Percentiles rank a stretch among this genome's conserved stretches.
Evolutionary conservation across 179 eudicot genomes (phyloP).

Genomic region (Patellifolia procumbens): DNA sequence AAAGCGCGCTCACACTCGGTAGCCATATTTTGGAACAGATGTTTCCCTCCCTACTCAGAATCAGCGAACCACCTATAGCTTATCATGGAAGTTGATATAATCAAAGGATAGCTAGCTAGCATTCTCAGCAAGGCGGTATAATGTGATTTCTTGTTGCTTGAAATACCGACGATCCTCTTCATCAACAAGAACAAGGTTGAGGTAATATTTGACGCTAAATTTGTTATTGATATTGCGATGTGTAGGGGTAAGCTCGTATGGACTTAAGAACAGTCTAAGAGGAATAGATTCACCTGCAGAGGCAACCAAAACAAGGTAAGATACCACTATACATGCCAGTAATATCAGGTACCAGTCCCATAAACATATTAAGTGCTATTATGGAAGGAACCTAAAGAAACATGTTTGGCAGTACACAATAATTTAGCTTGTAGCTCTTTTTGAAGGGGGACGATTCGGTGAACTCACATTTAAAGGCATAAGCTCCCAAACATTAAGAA

Average conservation of each 20-base stretch:
- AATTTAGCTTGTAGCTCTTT: no score
- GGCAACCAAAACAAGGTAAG: slow-evolving; percentile 1
- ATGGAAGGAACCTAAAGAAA: neutral
- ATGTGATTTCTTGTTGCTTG: slow-evolving; percentile 92
- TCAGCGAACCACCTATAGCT: slow-evolving; percentile 1
- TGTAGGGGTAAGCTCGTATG: slow-evolving; percentile 93
- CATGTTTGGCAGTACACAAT: neutral
- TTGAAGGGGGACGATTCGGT: no score
- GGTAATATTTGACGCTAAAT: slow-evolving; percentile 88
- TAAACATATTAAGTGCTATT: neutral
- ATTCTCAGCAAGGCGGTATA: slow-evolving; percentile 73
- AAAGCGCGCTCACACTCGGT: neutral
- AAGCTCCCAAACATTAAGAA: no score
- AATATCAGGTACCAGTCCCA: neutral
- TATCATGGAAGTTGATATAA: slow-evolving; percentile 4
- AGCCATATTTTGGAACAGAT: neutral
- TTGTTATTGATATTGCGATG: slow-evolving; percentile 93
- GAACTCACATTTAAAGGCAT: no score
- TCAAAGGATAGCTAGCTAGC: slow-evolving; percentile 23
- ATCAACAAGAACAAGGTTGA: slow-evolving; percentile 92
- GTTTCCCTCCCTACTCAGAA: slow-evolving; percentile 10
- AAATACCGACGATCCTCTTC: slow-evolving; percentile 97
- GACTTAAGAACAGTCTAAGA: slow-evolving; percentile 83
- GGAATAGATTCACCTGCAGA: slow-evolving; percentile 95
- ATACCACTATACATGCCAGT: neutral